These are phyloP conservation scores for Astrephomene gubernaculifera DNA, from an alignment of 139 green algal genomes.

Conservation along the genomic window DNA sequence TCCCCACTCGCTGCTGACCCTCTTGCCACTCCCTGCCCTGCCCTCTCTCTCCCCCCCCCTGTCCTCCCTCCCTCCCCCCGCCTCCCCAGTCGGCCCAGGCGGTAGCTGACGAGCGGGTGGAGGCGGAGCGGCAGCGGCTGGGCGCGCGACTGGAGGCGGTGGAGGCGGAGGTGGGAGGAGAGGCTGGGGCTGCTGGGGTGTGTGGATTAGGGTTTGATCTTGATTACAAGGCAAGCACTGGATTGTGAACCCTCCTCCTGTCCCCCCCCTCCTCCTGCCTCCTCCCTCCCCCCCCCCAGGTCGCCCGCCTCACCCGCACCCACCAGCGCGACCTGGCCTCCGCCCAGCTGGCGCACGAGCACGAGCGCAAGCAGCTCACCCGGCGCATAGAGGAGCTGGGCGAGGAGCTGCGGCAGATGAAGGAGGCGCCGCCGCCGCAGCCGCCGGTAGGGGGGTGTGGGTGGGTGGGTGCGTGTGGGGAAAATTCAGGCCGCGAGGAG, in stretches of 20 bases:
- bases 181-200: neutral
- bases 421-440: neutral
- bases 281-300: neutral
- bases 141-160: slow-evolving; percentile 7
- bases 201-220: neutral
- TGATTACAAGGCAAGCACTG: too few relatives aligned
- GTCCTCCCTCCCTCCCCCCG: neutral
- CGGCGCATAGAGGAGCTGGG: neutral
- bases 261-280: neutral
- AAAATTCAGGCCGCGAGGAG: too few relatives aligned
- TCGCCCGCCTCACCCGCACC: slow-evolving; percentile 11
- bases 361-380: neutral
- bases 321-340: slow-evolving; percentile 11
- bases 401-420: neutral
- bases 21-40: too few relatives aligned
- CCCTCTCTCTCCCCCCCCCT: neutral
- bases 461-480: neutral
- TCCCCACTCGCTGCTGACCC: too few relatives aligned
- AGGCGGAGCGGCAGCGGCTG: slow-evolving; percentile 40
- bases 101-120: slow-evolving; percentile 46
- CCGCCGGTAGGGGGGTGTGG: neutral
- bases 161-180: slow-evolving; percentile 41
- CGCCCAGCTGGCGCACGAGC: neutral
- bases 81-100: neutral
- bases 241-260: too few relatives aligned